phyloP scores from a whole-genome alignment of 371 early-diverging fungal species.

The Apophysomyces trapeziformis region DNA sequence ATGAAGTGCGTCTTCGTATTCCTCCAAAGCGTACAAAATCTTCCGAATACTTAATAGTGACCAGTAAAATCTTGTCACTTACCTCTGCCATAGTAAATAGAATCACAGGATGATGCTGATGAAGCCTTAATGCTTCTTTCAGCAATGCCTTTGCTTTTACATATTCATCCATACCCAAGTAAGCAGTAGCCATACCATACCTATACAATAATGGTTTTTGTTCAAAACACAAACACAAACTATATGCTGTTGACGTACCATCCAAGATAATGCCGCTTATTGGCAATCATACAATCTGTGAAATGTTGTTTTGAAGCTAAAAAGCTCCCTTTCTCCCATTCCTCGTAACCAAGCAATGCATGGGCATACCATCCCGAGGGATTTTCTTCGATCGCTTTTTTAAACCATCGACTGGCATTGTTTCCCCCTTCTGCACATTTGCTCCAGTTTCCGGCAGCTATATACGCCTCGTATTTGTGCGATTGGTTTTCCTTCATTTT shows the following conservation, averaged over 20 bases:
- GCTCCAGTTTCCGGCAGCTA: conserved; percentile 51
- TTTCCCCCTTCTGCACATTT: conserved; percentile 33
- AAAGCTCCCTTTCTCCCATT: conserved; percentile 38
- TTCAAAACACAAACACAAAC: not conserved
- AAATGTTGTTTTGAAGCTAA: conserved; percentile 42
- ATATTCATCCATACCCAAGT: conserved; percentile 31
- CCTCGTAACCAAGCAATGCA: conserved; percentile 46
- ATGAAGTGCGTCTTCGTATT: conserved; percentile 13
- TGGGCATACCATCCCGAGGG: conserved; percentile 41
- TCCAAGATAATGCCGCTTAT: conserved; percentile 38
- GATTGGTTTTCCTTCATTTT: conserved; percentile 40
- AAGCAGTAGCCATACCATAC: conserved; percentile 43
- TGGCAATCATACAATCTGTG: conserved; percentile 33
- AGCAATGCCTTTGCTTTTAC: conserved; percentile 30
- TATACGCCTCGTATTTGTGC: conserved; percentile 44
- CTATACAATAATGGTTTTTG: conserved; percentile 8
- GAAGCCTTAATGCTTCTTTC: conserved; percentile 36
- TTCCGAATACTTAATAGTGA: not conserved
- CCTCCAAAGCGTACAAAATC: conserved; percentile 15
- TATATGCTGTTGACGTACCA: conserved; percentile 25
- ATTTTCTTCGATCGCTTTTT: conserved; percentile 38
- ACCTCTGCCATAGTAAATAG: conserved; percentile 40
- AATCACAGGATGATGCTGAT: conserved; percentile 41
- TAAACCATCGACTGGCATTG: conserved; percentile 43
- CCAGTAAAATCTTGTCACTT: not conserved